Percentiles rank a stretch among this genome's conserved stretches.
Conservation (phyloP, 768 basidiomycete species). For the Boletus subparvulus region DNA sequence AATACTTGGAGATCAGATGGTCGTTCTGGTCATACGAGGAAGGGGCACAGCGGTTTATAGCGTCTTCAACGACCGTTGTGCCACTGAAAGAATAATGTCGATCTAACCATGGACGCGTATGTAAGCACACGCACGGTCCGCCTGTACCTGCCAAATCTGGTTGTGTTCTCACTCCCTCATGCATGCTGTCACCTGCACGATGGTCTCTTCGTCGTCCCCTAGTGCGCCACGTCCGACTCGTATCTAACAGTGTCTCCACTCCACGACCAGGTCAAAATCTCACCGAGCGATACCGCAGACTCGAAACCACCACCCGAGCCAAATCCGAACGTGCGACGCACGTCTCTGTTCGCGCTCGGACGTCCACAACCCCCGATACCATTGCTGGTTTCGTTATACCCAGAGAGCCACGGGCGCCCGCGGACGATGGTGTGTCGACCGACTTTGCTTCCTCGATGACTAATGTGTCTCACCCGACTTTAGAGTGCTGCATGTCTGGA, state of each 20-base stretch:
- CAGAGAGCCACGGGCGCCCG: slow-evolving; percentile 58
- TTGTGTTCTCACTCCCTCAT: not conserved
- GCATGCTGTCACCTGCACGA: slow-evolving; percentile 19
- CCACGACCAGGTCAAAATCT: slow-evolving; percentile 57
- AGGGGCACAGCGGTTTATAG: too few species aligned
- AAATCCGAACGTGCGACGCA: slow-evolving; percentile 39
- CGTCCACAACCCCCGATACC: slow-evolving; percentile 4
- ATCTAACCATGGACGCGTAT: too few species aligned
- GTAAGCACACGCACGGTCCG: too few species aligned
- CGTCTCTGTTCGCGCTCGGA: slow-evolving; percentile 14
- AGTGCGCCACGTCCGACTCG: slow-evolving; percentile 2
- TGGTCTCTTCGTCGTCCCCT: slow-evolving; percentile 2
- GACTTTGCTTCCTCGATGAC: too few species aligned
- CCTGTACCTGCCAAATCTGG: too few species aligned
- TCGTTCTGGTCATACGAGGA: too few species aligned
- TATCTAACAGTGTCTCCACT: not conserved
- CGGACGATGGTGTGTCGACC: slow-evolving; percentile 46
- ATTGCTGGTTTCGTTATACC: slow-evolving; percentile 47
- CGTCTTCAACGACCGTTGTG: too few species aligned
- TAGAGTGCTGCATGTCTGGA: slow-evolving; percentile 95
- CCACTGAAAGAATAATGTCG: too few species aligned
- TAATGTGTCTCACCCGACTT: not conserved
- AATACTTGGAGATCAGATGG: too few species aligned
- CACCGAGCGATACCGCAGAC: slow-evolving; percentile 50
- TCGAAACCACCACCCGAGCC: slow-evolving; percentile 53